Evolutionary conservation across 2,329 filamentous ascomycete species (phyloP), one percentile per base, ranked within the genome.

Genomic region (Xenosphaeropsis pyriputrescens): DNA sequence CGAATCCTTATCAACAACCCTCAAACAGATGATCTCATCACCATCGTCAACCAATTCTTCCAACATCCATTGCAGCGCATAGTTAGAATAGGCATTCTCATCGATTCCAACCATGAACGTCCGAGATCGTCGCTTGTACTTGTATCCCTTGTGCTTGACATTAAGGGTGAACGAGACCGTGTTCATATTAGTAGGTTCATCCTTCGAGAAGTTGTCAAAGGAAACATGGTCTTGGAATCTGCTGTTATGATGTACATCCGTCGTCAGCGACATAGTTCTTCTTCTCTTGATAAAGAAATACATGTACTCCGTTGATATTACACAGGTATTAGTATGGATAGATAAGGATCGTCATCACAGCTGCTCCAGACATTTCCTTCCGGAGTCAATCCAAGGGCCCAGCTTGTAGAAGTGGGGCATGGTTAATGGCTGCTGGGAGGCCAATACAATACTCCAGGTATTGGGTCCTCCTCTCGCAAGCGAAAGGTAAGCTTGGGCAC

Each of bases 41-140:
- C 79, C 79, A 54, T 84, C 79, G 48, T 84, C 79, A n/a, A 84
- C 78, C 38, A 85, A 59, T 55, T 84, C 79, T 47, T 84, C 78
- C 37, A 85, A 68, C 44, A 84, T 67, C 78, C 79, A 85, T 53
- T 81, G 74, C 6, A 85, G 62, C 5, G 79, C 79, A 54, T 79
- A 82, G 38, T 83, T 76, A 2, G 76, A 81, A 55, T 84, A 84
- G 39, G 82, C 77, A 46, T 84, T 83, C 46, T 79, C 73, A 50
- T 84, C 79, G 16, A 77, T 78, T 6, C 79, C 79, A 48, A 78
- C 81, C 18, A 84, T 63, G 46, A 84, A 84, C 0, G 78, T 83
- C 19, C 79, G 65, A 16, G 75, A 80, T 18, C 75, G 67, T 44
- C 77, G 70, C 35, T 73, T 77, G 52, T 70, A 75, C 47, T 74